These are phyloP conservation scores for Sechiopsis laciniata DNA, from an alignment of 306 rosid genomes.

Conservation along the genomic window DNA sequence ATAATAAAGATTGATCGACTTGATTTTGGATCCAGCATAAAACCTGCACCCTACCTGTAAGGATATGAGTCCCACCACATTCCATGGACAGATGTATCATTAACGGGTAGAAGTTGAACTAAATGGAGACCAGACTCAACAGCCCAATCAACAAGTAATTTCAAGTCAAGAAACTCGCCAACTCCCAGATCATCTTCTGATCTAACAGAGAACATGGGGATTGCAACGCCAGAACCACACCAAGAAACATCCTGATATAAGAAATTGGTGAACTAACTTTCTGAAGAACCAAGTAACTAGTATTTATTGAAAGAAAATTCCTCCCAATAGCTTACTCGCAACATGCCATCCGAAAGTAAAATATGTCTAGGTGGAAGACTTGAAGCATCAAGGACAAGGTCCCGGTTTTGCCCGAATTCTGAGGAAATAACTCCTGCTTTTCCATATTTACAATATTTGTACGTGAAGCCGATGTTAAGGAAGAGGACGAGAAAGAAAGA, in stretches of 20 bases:
- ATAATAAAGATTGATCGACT: not conserved
- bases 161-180: conserved; percentile 97
- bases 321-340: conserved; percentile 49
- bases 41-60: conserved; percentile 54
- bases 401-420: conserved; percentile 72
- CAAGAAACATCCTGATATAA: conserved; percentile 65
- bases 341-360: conserved; percentile 76
- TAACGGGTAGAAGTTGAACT: conserved; percentile 89
- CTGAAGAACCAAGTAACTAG: not conserved
- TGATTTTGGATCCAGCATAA: not conserved
- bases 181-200: conserved; percentile 89
- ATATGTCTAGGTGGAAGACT: conserved; percentile 48
- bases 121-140: conserved; percentile 83
- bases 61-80: conserved; percentile 99
- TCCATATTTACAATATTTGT: conserved; percentile 70
- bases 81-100: conserved; percentile 87
- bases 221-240: conserved; percentile 93
- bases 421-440: conserved; percentile 50
- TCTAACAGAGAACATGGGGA: conserved; percentile 92
- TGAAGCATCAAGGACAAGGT: conserved; percentile 45
- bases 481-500: conserved; percentile 24
- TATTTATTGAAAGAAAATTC: conserved; percentile 6
- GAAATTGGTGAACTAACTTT: conserved; percentile 25
- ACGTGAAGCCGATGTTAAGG: conserved; percentile 62
- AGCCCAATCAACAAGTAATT: conserved; percentile 89